Evolutionary conservation across 2,329 filamentous ascomycete species (phyloP), one percentile per base, ranked within the genome.

Genomic region (Aspergillus japonicus): DNA sequence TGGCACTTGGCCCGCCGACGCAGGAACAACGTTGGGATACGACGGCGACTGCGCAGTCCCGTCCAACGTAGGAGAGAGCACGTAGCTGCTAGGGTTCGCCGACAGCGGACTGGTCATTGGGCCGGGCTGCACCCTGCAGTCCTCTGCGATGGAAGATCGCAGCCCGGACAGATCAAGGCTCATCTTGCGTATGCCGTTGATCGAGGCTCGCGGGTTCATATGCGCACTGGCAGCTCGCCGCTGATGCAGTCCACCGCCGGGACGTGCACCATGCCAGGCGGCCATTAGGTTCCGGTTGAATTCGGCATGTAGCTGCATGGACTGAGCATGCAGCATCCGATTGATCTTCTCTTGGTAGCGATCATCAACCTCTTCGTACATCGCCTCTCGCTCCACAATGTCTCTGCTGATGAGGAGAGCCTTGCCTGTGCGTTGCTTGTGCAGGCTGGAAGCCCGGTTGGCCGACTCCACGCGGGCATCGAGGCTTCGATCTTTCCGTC

Each of bases 351-450:
- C 73, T 57, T 75, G 73, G 52, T 76, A 76, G 58, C 93, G 90
- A 66, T 96, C 91, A 56, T 96, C 92, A 70, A 96, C 91, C 75
- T 96, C 93, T 70, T 96, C 92, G 72, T 97, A 97, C 91, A 96
- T 96, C 73, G 96, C 92, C 73, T 96, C 93, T 63, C 91, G 92
- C 66, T 90, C 81, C 12, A 96, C 92, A 76, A 95, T 92, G 69
- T 95, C 85, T 74, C 93, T 89, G 26, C 89, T 92, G 59, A 97
- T 90, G 66, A 88, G 87, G 61, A 97, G 83, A 2, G 85, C 87
- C 67, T 92, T 90, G 44, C 93, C 94, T 0, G 93, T 96, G 19
- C 92, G 87, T 73, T 88, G 85, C 79, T 92, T 92, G 82, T 96
- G 93, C 42, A 96, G 91, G 69, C 92, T 88, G n/a, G 93, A 96